Evolutionary conservation across 306 rosid genomes (phyloP), one percentile per base, ranked within the genome.

Genomic region (Cucumis hystrix): DNA sequence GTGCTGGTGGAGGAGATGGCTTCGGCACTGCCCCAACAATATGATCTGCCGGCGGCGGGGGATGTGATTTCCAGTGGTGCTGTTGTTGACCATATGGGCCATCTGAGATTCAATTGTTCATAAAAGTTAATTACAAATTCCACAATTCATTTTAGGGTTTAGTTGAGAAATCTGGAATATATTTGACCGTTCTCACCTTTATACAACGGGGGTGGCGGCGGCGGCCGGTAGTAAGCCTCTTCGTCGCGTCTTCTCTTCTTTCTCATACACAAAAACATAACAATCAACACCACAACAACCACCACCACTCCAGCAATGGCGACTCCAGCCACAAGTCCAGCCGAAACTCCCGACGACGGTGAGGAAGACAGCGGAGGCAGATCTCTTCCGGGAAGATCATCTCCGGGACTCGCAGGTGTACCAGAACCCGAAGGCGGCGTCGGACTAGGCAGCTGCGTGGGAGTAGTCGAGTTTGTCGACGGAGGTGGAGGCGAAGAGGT

Each of bases 181-280:
- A 18, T 18, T 8, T 17, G 82, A 78, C 75, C 76, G 79, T 1
- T 57, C 45, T 82, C 79, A 96, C 99, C 91, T 89, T 96, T 96
- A 63, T 85, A 90, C 58, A 84, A 83, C 25, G 81, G 74, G 18
- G 88, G 83, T 58, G 81, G 87, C 40, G 87, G 91, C 14, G 87
- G 91, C 14, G 87, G 97, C 43, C 59, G 82, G 76, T 89, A 87
- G 78, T 87, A 80, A 17, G 17, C 88, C 39, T 86, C 90, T 39
- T 88, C 92, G 30, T 78, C 87, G 55, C 82, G 82, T 62, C 91
- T 89, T 64, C 85, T 88, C 84, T 87, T 93, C 88, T 88, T 92
- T 87, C 86, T 96, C 39, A 89, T 81, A 75, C 88, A 92, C 30
- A 96, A 61, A 82, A 89, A 91, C 30, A 82, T 76, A 59, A 91